Conservation (phyloP, 345 rosid genomes). For the Acer yangbiense region DNA sequence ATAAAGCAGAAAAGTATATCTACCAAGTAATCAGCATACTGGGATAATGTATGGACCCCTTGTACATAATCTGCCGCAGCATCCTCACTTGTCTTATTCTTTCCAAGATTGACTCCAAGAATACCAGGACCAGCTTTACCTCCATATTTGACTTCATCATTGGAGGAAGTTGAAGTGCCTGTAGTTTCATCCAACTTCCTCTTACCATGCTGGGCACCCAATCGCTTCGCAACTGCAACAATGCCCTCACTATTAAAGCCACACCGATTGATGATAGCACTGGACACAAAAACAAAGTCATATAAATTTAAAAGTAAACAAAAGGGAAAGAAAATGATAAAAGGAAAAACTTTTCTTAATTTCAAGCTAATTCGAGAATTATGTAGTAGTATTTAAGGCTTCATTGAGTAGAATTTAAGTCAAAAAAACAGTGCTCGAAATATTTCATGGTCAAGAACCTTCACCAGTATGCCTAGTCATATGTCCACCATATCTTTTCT, state of each 20-base stretch:
- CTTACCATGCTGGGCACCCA: constrained; percentile 98
- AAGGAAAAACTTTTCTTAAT: neutral
- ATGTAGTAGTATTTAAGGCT: neutral
- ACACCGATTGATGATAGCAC: constrained; percentile 91
- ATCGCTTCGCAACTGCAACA: constrained; percentile 90
- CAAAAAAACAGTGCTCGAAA: neutral
- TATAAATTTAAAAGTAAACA: neutral
- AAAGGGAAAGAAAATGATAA: neutral
- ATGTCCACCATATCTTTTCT: neutral
- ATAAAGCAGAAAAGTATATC: constrained; percentile 12
- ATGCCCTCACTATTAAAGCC: constrained; percentile 99
- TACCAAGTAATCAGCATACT: constrained; percentile 98
- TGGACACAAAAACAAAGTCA: constrained; percentile 34
- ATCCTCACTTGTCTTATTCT: constrained; percentile 96
- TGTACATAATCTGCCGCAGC: constrained; percentile 94
- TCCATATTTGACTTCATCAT: constrained; percentile 67
- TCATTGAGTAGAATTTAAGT: neutral
- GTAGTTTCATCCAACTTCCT: constrained; percentile 88
- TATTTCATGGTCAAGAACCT: neutral
- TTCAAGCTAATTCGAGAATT: neutral
- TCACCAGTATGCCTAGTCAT: neutral
- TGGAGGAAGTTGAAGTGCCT: constrained; percentile 54
- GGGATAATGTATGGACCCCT: constrained; percentile 96
- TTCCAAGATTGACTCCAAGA: constrained; percentile 97
- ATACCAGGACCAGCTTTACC: constrained; percentile 99